Conservation (phyloP, 805 yeast species). For the Candida argentea region DNA sequence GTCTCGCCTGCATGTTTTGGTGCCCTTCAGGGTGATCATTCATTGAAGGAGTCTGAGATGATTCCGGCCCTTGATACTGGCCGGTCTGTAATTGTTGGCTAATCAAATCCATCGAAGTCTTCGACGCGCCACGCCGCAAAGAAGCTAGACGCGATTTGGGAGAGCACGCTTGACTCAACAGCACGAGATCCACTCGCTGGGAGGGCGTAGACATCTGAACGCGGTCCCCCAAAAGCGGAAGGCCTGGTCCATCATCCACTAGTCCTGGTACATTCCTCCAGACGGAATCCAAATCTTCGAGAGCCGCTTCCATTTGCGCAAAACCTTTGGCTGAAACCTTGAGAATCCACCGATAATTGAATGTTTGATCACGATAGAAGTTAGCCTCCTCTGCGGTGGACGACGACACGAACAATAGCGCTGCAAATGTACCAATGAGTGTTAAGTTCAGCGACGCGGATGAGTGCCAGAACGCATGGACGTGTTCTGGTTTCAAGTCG, state of each 20-base stretch:
- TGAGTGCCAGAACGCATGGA: slow-evolving; percentile 86
- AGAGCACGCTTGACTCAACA: slow-evolving; percentile 1
- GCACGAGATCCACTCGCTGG: slow-evolving; percentile 11
- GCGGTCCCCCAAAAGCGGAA: slow-evolving; percentile 27
- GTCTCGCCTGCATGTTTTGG: neutral
- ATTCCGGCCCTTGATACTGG: neutral
- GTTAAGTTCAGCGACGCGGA: slow-evolving; percentile 72
- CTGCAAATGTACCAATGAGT: slow-evolving; percentile 80
- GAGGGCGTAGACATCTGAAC: slow-evolving; percentile 16
- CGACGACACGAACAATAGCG: slow-evolving; percentile 60
- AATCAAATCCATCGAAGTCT: no score
- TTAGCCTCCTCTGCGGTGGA: slow-evolving; percentile 48
- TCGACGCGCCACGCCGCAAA: neutral
- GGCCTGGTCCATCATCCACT: slow-evolving; percentile 27
- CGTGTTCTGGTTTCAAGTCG: slow-evolving; percentile 69
- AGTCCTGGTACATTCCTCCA: slow-evolving; percentile 69
- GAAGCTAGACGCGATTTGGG: neutral
- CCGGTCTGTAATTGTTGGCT: neutral
- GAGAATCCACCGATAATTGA: slow-evolving; percentile 67
- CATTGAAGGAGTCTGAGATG: neutral
- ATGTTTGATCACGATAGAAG: slow-evolving; percentile 56
- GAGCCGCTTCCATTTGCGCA: slow-evolving; percentile 68
- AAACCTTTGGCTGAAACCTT: slow-evolving; percentile 69
- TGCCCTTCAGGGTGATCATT: neutral
- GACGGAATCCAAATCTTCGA: slow-evolving; percentile 61